phyloP scores from a whole-genome alignment of 2,329 filamentous ascomycete genomes.

The Colletotrichum sp. region DNA sequence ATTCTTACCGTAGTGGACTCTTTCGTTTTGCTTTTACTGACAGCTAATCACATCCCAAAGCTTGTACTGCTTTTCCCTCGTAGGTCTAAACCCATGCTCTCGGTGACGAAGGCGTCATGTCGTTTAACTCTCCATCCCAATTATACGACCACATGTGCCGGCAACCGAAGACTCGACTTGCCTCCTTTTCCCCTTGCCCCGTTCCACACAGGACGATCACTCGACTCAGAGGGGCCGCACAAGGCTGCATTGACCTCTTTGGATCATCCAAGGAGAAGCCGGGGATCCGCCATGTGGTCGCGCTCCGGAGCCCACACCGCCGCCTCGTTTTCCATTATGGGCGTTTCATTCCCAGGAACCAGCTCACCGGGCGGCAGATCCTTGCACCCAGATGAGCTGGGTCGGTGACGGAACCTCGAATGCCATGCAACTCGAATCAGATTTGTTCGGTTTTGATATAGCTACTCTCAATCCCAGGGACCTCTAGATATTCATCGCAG shows the following conservation, averaged over 20 bases:
- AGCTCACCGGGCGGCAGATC: not conserved
- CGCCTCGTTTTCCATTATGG: not conserved
- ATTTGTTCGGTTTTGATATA: not conserved
- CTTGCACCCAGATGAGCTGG: not conserved
- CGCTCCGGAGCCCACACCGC: not conserved
- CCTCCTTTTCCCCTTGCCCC: not conserved
- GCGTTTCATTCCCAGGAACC: not conserved
- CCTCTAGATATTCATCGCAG: not conserved
- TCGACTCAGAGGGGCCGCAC: not conserved
- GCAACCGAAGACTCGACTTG: not conserved
- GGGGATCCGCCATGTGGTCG: slow-evolving; percentile 11
- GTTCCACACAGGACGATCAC: not conserved
- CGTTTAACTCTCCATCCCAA: not conserved
- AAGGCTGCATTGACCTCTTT: slow-evolving; percentile 9
- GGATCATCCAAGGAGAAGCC: slow-evolving; percentile 10
- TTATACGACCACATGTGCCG: not conserved
- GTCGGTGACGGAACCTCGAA: not conserved
- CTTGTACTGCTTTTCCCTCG: not conserved
- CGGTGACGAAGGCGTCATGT: not conserved
- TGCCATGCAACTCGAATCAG: not conserved
- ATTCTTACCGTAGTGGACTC: not conserved
- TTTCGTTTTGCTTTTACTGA: not conserved
- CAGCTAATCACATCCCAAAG: not conserved
- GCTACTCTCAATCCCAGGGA: not conserved
- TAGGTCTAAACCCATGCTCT: not conserved